Conservation (phyloP, 805 yeast species). For the Nakazawaea ernobii region DNA sequence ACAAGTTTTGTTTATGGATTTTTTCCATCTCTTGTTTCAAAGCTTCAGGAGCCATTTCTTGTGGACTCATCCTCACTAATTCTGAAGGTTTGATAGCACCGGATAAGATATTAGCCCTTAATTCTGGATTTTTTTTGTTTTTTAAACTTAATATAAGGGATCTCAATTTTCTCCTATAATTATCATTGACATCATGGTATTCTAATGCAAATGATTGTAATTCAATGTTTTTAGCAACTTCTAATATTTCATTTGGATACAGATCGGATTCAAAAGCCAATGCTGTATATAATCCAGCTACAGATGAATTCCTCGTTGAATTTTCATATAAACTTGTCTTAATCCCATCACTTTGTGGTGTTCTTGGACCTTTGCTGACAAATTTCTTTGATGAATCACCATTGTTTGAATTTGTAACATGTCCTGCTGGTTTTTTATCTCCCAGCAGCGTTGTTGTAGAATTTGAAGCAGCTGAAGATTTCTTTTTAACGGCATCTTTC, state of each 20-base stretch:
- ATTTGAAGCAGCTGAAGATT: conserved; percentile 12
- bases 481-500: conserved; percentile 77
- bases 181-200: conserved; percentile 48
- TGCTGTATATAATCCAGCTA: conserved; percentile 82
- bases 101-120: conserved; percentile 60
- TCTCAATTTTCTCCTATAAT: conserved; percentile 78
- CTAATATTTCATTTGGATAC: conserved; percentile 46
- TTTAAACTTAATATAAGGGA: conserved; percentile 82
- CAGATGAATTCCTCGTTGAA: conserved; percentile 76
- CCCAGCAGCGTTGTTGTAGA: conserved; percentile 8
- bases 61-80: conserved; percentile 80
- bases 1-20: conserved; percentile 81
- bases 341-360: conserved; percentile 76
- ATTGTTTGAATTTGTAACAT: conserved; percentile 3
- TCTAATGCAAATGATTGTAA: conserved; percentile 58
- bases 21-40: conserved; percentile 80
- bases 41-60: conserved; percentile 92
- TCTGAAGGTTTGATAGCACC: conserved; percentile 63
- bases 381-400: conserved; percentile 29
- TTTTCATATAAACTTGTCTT: conserved; percentile 65
- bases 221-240: conserved; percentile 69
- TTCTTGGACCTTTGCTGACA: conserved; percentile 56
- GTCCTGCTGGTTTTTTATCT: conserved; percentile 10
- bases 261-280: conserved; percentile 72
- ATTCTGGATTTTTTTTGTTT: conserved; percentile 83